Base-by-base conservation (phyloP, 2,329 filamentous ascomycete genomes). In the Penicillium sp. region DNA sequence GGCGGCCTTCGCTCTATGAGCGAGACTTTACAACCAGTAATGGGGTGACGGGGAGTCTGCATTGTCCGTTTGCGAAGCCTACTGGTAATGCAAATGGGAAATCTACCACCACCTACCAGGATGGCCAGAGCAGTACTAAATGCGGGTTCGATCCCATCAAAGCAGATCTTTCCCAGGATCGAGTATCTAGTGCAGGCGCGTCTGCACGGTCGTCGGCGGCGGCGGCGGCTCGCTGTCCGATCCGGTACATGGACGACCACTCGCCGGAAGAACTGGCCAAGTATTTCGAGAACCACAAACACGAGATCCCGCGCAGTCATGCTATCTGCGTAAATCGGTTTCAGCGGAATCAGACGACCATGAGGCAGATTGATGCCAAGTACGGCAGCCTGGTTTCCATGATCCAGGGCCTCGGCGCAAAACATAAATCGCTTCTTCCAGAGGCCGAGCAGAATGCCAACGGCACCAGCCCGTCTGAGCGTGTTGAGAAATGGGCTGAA, bases 271-370 rank as follows among this genome's bases (percentile, higher is more conserved):
- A 97, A 69, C 87, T 97, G 60, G 93, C 93, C 14, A 85, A 89
- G 66, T 97, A 96, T 71, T 91, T 97, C 67, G 90, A 97, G 71
- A 91, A 87, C 52, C 92, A 97, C 77, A 97, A 97, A 72, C 92
- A 97, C 73, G 89, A 96, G 71, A 83, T 97, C 54, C 93, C 93
- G 9, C 85, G 93, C 65, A 97, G 91, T 70, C 93, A 97, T 73
- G 91, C 95, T 69, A 84, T 97, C 46, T 97, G 93, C 71, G 86
- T 97, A 59, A 87, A 89, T 67, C 84, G 92, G 57, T 96, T 96
- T 69, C 56, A 58, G 18, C 90, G 96, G 74, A 88, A 85, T 71
- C 93, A 92, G 66, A 88, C 93, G 64, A 83, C 92, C 66, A 89
- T 96, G 67, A 85, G 86, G 62, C 90, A 95, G 73, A 80, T 97